These are phyloP conservation scores for Schizosaccharomyces octosporus DNA, from an alignment of 805 yeast genomes.

Conservation along the genomic window DNA sequence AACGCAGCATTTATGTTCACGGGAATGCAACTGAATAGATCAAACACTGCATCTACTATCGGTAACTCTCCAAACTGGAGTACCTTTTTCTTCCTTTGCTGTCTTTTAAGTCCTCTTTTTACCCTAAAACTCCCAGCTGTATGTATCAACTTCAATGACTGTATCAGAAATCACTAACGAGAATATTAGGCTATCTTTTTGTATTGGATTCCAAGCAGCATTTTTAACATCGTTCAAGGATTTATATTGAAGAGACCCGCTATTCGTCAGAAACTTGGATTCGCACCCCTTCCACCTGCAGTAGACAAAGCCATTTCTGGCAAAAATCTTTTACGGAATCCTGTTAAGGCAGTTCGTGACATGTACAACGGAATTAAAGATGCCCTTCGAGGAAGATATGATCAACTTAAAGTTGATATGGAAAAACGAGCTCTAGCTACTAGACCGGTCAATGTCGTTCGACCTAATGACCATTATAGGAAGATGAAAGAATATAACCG, in stretches of 20 bases:
- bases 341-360: not conserved
- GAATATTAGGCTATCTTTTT: not conserved
- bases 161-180: not conserved
- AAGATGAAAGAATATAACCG: not conserved
- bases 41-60: not conserved
- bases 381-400: not conserved
- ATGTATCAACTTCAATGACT: not conserved
- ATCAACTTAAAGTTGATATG: not conserved
- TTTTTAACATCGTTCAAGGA: not conserved
- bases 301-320: not conserved
- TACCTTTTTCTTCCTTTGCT: not conserved
- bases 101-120: not conserved
- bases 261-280: not conserved
- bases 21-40: not conserved
- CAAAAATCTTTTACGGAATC: not conserved
- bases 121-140: not conserved
- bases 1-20: slow-evolving; percentile 30
- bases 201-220: not conserved
- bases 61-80: not conserved
- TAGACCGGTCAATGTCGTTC: not conserved
- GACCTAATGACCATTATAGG: not conserved
- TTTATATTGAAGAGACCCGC: not conserved
- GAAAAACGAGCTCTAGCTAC: not conserved
- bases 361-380: not conserved
- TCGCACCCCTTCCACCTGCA: not conserved